Percentiles rank a stretch among this genome's conserved stretches.
phyloP scores from a whole-genome alignment of 352 stramenopile genomes.

The Globisporangium carolinianum region DNA sequence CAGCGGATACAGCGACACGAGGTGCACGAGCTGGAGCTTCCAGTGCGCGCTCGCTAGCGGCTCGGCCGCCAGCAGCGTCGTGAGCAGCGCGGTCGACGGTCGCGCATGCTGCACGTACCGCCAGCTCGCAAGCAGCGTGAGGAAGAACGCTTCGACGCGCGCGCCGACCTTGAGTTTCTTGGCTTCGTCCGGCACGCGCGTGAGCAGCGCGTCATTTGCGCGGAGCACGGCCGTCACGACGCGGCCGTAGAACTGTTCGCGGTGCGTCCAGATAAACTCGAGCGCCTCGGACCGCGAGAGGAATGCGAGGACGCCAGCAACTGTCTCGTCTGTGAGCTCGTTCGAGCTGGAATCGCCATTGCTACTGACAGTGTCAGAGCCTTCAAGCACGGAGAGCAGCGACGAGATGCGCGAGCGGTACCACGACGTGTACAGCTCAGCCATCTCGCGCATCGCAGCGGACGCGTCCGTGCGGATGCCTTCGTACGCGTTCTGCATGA shows the following conservation, averaged over 20 bases:
- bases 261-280: conserved; percentile 42
- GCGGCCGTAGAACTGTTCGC: conserved; percentile 26
- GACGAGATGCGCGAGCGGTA: conserved; percentile 31
- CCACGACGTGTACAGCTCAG: conserved; percentile 50
- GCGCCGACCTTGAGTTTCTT: conserved; percentile 51
- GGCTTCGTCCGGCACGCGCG: conserved; percentile 42
- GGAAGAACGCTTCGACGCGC: conserved; percentile 47
- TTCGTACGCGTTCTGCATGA: conserved; percentile 56
- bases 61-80: conserved; percentile 30
- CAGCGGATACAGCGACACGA: conserved; percentile 59
- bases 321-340: conserved; percentile 35
- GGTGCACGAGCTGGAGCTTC: conserved; percentile 73
- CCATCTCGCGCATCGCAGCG: conserved; percentile 41
- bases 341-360: conserved; percentile 7
- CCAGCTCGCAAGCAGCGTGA: conserved; percentile 45
- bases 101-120: conserved; percentile 25
- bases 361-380: background rate
- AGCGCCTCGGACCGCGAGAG: conserved; percentile 31
- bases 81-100: conserved; percentile 17
- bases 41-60: conserved; percentile 43
- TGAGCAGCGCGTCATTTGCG: conserved; percentile 40
- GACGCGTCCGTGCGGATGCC: conserved; percentile 32
- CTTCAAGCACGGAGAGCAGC: conserved; percentile 43
- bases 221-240: conserved; percentile 37
- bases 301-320: conserved; percentile 29